These are phyloP conservation scores for Stachybotrys chartarum DNA, from an alignment of 2,329 filamentous ascomycete species.

Conservation along the genomic window DNA sequence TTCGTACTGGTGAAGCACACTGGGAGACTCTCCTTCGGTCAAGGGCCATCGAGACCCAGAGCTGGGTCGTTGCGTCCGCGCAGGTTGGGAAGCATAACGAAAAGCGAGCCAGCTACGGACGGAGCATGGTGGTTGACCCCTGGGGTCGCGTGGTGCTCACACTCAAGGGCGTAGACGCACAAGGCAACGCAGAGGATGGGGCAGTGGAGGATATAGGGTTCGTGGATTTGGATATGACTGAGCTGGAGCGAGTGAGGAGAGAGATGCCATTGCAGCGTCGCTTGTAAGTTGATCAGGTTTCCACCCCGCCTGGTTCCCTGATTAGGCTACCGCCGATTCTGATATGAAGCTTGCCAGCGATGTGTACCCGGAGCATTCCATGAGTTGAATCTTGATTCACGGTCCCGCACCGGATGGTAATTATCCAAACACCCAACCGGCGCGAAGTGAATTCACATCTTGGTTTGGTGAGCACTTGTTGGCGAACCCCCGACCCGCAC, in stretches of 20 bases:
- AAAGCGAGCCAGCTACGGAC: conserved; percentile 75
- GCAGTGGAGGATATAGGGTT: conserved; percentile 41
- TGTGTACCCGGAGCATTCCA: background rate
- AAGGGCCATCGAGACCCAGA: conserved; percentile 82
- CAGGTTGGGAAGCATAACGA: conserved; percentile 68
- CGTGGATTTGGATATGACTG: conserved; percentile 44
- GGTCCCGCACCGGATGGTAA: too few species aligned
- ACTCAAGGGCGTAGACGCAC: conserved; percentile 47
- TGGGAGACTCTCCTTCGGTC: conserved; percentile 76
- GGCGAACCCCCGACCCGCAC: too few species aligned
- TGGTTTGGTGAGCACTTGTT: too few species aligned
- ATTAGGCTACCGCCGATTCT: background rate
- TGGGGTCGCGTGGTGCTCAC: conserved; percentile 73
- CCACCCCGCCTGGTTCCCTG: background rate
- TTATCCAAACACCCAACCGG: too few species aligned
- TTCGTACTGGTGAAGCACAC: conserved; percentile 76
- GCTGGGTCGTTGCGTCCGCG: conserved; percentile 79
- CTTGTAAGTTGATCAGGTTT: conserved; percentile 32
- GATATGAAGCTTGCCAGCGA: background rate
- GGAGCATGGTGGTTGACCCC: conserved; percentile 77
- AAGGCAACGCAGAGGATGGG: conserved; percentile 30
- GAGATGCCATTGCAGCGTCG: conserved; percentile 46
- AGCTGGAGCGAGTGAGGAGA: conserved; percentile 39
- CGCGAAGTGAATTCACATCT: too few species aligned
- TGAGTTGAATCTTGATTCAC: background rate